These are phyloP conservation scores for Heterobasidion occidentale DNA, from an alignment of 1,284 basidiomycete genomes.

Conservation along the genomic window DNA sequence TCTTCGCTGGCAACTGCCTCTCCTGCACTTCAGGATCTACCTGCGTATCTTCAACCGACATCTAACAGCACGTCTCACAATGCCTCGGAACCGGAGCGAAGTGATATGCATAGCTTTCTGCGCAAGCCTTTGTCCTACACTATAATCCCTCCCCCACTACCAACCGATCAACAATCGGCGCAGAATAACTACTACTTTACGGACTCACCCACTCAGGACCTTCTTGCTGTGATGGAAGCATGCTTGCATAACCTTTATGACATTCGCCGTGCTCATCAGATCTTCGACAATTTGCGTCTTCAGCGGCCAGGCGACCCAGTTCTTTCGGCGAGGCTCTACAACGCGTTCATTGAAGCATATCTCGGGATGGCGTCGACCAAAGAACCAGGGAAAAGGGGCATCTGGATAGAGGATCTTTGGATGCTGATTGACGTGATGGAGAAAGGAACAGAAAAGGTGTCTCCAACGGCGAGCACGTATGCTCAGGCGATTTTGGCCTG, in stretches of 20 bases:
- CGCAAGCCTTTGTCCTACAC: constrained; percentile 39
- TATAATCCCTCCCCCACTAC: constrained; percentile 56
- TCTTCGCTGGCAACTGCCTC: constrained; percentile 27
- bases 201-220: constrained; percentile 58
- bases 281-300: constrained; percentile 57
- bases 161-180: constrained; percentile 30
- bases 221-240: constrained; percentile 69
- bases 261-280: constrained; percentile 57
- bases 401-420: constrained; percentile 57
- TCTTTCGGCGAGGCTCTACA: constrained; percentile 36
- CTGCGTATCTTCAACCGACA: constrained; percentile 27
- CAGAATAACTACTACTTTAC: constrained; percentile 53
- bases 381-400: constrained; percentile 29
- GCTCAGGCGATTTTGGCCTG: constrained; percentile 56
- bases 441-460: constrained; percentile 34
- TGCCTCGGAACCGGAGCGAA: constrained; percentile 5
- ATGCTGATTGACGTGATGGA: constrained; percentile 51
- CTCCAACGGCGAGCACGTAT: constrained; percentile 54
- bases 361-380: constrained; percentile 45
- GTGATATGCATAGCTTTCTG: constrained; percentile 40
- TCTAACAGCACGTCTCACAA: constrained; percentile 1
- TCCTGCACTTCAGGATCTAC: constrained; percentile 22
- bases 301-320: constrained; percentile 21
- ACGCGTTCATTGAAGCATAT: constrained; percentile 56
- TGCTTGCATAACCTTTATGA: constrained; percentile 70